A percentile compares a stretch with the other conserved stretches of the same genome.
Evolutionary conservation across 2,329 filamentous ascomycete genomes (phyloP).

Genomic region (Monosporascus sp.): DNA sequence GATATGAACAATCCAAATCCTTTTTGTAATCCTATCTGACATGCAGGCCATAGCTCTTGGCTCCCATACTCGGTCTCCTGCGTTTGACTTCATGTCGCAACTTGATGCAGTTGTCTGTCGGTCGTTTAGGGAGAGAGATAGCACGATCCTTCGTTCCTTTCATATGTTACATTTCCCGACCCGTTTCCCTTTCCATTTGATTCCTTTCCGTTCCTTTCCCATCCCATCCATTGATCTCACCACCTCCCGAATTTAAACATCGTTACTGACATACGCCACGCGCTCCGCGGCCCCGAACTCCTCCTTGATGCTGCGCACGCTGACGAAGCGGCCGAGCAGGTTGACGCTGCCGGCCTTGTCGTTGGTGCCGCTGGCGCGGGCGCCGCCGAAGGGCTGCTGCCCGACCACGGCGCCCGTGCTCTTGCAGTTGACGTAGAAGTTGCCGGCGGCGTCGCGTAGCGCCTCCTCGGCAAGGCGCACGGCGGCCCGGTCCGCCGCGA

Average conservation of each 20-base stretch:
- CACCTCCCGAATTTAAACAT: constrained; percentile 35
- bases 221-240: neutral
- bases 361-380: constrained; percentile 65
- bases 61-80: too few species aligned
- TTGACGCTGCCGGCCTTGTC: constrained; percentile 67
- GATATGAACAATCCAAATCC: too few species aligned
- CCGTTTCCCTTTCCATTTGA: neutral
- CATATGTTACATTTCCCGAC: neutral
- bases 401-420: constrained; percentile 69
- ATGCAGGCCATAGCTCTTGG: too few species aligned
- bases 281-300: constrained; percentile 62
- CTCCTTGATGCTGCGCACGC: constrained; percentile 66
- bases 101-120: too few species aligned
- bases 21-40: too few species aligned
- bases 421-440: constrained; percentile 87
- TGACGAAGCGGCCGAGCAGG: constrained; percentile 62
- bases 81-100: too few species aligned
- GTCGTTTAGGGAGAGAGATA: too few species aligned
- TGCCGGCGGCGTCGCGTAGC: constrained; percentile 69
- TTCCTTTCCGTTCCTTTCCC: too few species aligned
- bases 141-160: too few species aligned
- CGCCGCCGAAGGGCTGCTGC: constrained; percentile 68
- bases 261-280: constrained; percentile 69
- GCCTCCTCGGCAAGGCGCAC: constrained; percentile 66
- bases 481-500: constrained; percentile 63